A percentile compares a stretch with the other conserved stretches of the same genome.
These are phyloP conservation scores for Hawksworthiomyces lignivorus DNA, from an alignment of 2,329 filamentous ascomycete genomes.

Conservation along the genomic window DNA sequence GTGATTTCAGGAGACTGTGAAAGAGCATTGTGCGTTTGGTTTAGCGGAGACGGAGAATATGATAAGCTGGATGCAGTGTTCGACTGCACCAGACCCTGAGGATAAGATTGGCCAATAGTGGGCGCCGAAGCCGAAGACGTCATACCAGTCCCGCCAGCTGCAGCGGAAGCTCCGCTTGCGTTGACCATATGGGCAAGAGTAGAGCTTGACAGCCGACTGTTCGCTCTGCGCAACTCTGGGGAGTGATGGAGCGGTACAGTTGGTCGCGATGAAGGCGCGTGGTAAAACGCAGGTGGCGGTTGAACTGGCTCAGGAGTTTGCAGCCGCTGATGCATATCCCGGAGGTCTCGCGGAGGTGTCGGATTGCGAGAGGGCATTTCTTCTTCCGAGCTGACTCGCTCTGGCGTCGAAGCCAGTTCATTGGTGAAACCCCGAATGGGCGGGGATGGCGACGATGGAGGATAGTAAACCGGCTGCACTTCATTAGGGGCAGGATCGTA, in stretches of 20 bases:
- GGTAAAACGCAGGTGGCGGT: conserved; percentile 70
- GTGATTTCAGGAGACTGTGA: conserved; percentile 9
- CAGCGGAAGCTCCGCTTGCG: conserved; percentile 47
- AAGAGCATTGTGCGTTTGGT: conserved; percentile 22
- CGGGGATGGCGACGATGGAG: conserved; percentile 22
- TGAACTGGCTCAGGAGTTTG: conserved; percentile 69
- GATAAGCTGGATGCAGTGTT: conserved; percentile 20
- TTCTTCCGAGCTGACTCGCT: conserved; percentile 51
- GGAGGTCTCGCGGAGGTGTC: conserved; percentile 39
- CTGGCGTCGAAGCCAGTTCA: conserved; percentile 40
- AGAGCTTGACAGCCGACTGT: conserved; percentile 72
- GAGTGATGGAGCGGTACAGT: conserved; percentile 63
- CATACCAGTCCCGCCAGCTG: conserved; percentile 21
- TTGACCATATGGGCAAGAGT: conserved; percentile 76
- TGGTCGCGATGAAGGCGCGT: conserved; percentile 64
- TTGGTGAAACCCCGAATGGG: conserved; percentile 30
- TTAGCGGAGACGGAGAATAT: conserved; percentile 36
- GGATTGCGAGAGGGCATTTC: conserved; percentile 30
- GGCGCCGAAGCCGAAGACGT: conserved; percentile 3
- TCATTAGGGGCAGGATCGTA: too few species aligned
- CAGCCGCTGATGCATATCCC: conserved; percentile 45
- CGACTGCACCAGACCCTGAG: conserved; percentile 32
- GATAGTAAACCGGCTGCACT: too few species aligned
- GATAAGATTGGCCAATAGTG: background rate
- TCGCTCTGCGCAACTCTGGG: conserved; percentile 70